Conservation (phyloP, 2,329 filamentous ascomycete species). For the Aspergillus hiratsukae region DNA sequence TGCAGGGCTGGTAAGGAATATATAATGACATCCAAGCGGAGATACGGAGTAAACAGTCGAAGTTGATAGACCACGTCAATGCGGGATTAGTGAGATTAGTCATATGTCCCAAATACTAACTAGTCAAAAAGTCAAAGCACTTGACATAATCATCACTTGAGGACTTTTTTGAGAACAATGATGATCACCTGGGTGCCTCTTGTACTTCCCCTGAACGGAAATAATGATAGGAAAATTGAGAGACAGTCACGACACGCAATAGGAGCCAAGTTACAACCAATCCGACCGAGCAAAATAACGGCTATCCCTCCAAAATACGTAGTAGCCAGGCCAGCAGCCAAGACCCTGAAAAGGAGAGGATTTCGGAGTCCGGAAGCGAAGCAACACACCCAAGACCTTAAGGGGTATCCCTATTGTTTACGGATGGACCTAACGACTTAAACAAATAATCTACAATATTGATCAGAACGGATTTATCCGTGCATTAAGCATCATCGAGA, state of each 20-base stretch:
- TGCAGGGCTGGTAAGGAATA: background rate
- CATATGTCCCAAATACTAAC: background rate
- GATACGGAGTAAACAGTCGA: too few species aligned
- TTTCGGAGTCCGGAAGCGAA: constrained; percentile 1
- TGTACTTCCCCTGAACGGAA: background rate
- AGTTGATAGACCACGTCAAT: background rate
- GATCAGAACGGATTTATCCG: background rate
- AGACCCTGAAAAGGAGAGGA: constrained; percentile 13
- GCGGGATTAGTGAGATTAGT: background rate
- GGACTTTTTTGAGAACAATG: background rate
- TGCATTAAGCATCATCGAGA: background rate
- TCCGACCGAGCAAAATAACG: constrained; percentile 4
- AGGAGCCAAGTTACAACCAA: constrained; percentile 11
- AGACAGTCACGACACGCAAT: constrained; percentile 10
- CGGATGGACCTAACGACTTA: too few species aligned
- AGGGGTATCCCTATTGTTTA: background rate
- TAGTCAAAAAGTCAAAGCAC: background rate
- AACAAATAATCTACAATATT: background rate
- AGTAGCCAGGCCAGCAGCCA: constrained; percentile 2
- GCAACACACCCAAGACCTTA: background rate
- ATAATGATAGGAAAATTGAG: background rate
- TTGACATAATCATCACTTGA: background rate
- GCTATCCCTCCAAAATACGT: background rate
- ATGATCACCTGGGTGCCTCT: background rate
- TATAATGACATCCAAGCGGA: background rate